Conservation (phyloP, 768 basidiomycete species). For the Paxillus ammoniavirescens region DNA sequence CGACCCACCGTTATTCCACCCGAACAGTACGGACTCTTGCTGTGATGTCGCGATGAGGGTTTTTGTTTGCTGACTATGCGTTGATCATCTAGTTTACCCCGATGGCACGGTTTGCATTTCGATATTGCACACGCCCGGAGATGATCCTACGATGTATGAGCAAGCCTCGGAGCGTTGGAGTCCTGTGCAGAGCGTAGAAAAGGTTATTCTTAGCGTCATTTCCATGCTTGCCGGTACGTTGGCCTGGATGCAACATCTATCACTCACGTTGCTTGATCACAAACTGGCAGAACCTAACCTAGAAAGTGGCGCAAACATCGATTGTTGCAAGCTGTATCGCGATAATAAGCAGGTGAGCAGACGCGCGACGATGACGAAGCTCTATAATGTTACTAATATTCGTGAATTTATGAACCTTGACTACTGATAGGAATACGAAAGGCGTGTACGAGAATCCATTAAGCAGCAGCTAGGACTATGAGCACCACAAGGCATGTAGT, state of each 20-base stretch:
- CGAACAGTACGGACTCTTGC: slow-evolving; percentile 73
- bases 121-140: slow-evolving; percentile 92
- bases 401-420: neutral
- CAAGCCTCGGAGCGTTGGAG: slow-evolving; percentile 96
- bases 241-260: neutral
- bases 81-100: slow-evolving; percentile 71
- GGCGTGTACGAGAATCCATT: slow-evolving; percentile 79
- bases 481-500: slow-evolving; percentile 14
- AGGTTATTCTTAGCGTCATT: slow-evolving; percentile 93
- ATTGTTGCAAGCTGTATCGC: slow-evolving; percentile 95
- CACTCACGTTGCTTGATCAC: neutral
- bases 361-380: neutral
- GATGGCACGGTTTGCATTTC: slow-evolving; percentile 98
- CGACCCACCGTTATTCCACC: slow-evolving; percentile 95
- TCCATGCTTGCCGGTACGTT: slow-evolving; percentile 91
- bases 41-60: neutral
- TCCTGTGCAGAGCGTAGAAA: slow-evolving; percentile 98
- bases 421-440: slow-evolving; percentile 72
- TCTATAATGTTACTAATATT: neutral
- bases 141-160: slow-evolving; percentile 92
- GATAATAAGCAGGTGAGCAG: slow-evolving; percentile 65
- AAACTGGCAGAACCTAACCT: slow-evolving; percentile 80
- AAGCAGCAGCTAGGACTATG: slow-evolving; percentile 81
- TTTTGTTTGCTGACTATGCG: no score
- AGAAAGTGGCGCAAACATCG: slow-evolving; percentile 95